Base-by-base conservation (phyloP, 2,329 filamentous ascomycete species). In the Dactylellina cionopaga region DNA sequence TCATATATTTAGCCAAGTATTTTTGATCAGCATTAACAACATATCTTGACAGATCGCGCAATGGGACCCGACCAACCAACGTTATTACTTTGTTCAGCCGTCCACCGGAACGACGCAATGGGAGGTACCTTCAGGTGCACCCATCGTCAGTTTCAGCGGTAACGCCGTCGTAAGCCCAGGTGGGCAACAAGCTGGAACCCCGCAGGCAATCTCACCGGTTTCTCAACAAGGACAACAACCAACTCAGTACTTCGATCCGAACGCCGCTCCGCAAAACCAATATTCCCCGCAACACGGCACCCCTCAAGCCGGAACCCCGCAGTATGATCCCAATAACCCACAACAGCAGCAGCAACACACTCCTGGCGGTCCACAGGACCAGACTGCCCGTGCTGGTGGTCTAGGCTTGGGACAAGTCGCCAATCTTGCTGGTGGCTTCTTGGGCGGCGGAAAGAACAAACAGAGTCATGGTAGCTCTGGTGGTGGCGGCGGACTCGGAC, bases 81-180 rank as follows among this genome's bases (percentile, higher is more conserved):
- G 76, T 27, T 77, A 77, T 44, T 77, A 77, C 60, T 77, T 66
- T 46, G 76, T 77, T 24, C 75, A 77, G 51, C 75, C 76, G 25
- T 59, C 76, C 7, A 77, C 76, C 17, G 75, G 75, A n/a, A 74
- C 69, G 33, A 76, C 75, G 17, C 75, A 75, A 47, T 77, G 76
- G 76, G 76, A 77, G 10, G 51, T 77, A 10, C 76, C 76, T 5
- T n/a, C 15, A 5, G 66, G 66, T 15, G 24, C 49, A 22, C 41
- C 66, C 6, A 59, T 64, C 33, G 64, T 58, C 41, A 71, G 44
- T 44, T 58, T 71, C 15, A 71, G 66, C 29, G 66, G 66, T 5
- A 71, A 63, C 33, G 55, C 66, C 25, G 54, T 56, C 11, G 29
- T 35, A 5, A 15, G 46, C 17, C 66, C 65, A 22, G 27, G 44